A percentile compares a stretch with the other conserved stretches of the same genome.
These are phyloP conservation scores for Termitomyces sp. DNA, from an alignment of 768 basidiomycete species.

Conservation along the genomic window DNA sequence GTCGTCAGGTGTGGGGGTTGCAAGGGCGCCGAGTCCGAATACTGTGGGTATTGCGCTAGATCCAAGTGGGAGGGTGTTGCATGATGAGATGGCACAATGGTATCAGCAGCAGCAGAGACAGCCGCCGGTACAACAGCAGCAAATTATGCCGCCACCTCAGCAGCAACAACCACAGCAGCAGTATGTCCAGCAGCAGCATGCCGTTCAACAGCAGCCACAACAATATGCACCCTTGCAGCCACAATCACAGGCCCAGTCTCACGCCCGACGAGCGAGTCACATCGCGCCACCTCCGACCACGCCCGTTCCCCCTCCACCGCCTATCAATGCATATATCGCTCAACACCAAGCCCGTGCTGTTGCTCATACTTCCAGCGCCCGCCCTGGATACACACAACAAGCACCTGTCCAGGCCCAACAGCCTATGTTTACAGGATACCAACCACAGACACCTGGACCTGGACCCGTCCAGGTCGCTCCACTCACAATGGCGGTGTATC, in stretches of 20 bases:
- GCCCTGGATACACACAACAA: slow-evolving; percentile 26
- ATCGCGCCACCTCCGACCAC: slow-evolving; percentile 15
- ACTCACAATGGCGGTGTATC: slow-evolving; percentile 14
- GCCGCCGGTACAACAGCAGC: slow-evolving; percentile 20
- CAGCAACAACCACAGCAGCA: background rate
- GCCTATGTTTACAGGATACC: slow-evolving; percentile 19
- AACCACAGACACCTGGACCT: background rate
- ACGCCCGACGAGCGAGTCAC: slow-evolving; percentile 25
- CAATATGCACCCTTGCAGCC: slow-evolving; percentile 15
- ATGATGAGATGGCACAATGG: slow-evolving; percentile 70
- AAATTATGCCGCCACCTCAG: slow-evolving; percentile 18
- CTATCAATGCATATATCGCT: slow-evolving; percentile 22
- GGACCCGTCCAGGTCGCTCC: slow-evolving; percentile 3
- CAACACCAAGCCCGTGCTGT: slow-evolving; percentile 24
- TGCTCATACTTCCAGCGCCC: slow-evolving; percentile 6
- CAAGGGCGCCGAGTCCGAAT: slow-evolving; percentile 68
- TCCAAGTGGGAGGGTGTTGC: slow-evolving; percentile 70
- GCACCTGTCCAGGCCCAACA: slow-evolving; percentile 14
- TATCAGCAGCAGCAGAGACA: slow-evolving; percentile 41
- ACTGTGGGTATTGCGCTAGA: slow-evolving; percentile 81
- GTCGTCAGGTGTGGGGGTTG: slow-evolving; percentile 23
- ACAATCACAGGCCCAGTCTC: slow-evolving; percentile 20
- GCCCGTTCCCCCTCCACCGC: slow-evolving; percentile 24
- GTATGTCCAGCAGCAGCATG: slow-evolving; percentile 17
- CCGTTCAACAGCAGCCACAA: slow-evolving; percentile 21